Base-by-base conservation (phyloP, 306 rosid genomes). In the Cyclanthera cordifolia region DNA sequence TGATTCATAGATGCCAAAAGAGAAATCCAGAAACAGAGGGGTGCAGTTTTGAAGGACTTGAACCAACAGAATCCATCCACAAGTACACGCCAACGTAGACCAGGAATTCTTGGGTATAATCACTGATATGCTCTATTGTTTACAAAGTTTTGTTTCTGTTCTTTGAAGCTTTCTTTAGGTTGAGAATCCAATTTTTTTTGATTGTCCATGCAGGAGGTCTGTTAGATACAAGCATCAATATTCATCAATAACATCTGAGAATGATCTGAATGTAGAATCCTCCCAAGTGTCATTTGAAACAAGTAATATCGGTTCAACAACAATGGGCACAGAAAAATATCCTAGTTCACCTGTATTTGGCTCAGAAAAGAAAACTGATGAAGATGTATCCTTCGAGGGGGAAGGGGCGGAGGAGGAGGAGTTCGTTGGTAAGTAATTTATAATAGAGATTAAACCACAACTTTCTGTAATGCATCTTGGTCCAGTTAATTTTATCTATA, bases 1-100 rank as follows among this genome's bases (percentile, higher is more conserved):
- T 80, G 72, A 60, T 82, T 46, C 70, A 32, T 72, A 94, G 99
- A 83, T 79, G 95, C 97, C 32, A 85, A 72, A 77, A 83, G 76
- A 77, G 99, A 90, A 74, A 77, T 88, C 72, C 80, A 81, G 73
- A 90, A 85, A 79, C 88, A 82, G 66, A 69, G 54, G 68, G 92
- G 88, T 47, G 78, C 74, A 24, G 60, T 67, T 54, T 27, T 75
- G 14, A 48, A 77, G 58, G 87, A 86, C 73, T 32, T 78, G 65
- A 74, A 77, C 67, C 78, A 70, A 81, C 72, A 79, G 34, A 53
- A 73, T 75, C 52, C 55, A 20, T 64, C 88, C 73, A 45, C 70
- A 4, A 76, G 67, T 73, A 77, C 58, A 55, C 81, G 91, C 4
- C 79, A 69, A 10, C 90, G 91, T 49, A 86, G 91, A 59, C 99